Evolutionary conservation across 2,329 filamentous ascomycete species (phyloP).

Genomic region (Metarhizium rileyi): DNA sequence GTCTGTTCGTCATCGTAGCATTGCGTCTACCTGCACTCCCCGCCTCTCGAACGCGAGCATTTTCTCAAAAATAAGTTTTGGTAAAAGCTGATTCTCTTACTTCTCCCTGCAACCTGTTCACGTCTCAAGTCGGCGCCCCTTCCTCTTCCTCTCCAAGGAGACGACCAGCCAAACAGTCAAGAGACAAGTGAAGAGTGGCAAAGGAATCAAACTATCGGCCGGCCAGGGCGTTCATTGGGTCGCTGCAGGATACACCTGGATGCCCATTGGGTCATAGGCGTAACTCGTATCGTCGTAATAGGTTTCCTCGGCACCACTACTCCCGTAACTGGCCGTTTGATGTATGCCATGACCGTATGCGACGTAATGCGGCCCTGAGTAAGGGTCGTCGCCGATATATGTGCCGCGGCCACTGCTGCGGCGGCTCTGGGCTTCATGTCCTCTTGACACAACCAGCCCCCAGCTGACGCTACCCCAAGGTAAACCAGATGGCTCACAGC

Average conservation of each 20-base stretch:
- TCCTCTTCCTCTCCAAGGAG: not conserved
- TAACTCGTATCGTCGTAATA: conserved; percentile 21
- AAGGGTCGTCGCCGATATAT: conserved; percentile 25
- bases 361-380: conserved; percentile 18
- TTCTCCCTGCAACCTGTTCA: not conserved
- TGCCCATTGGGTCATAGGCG: conserved; percentile 14
- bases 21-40: not conserved
- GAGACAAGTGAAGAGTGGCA: not conserved
- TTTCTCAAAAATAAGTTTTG: not conserved
- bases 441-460: conserved; percentile 39
- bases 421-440: conserved; percentile 38
- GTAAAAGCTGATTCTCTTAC: not conserved
- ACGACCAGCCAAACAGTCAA: not conserved
- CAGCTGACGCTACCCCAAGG: conserved; percentile 65
- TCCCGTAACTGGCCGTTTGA: conserved; percentile 23
- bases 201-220: not conserved
- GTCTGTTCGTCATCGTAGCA: not conserved
- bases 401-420: conserved; percentile 31
- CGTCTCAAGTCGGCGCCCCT: not conserved
- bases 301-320: conserved; percentile 23
- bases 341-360: conserved; percentile 13
- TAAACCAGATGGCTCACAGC: conserved; percentile 49
- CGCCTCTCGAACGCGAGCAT: not conserved
- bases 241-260: not conserved
- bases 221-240: not conserved